Percentiles rank a stretch among this genome's conserved stretches.
phyloP scores from a whole-genome alignment of 2,329 filamentous ascomycete genomes.

The Mycosphaerella sp. region DNA sequence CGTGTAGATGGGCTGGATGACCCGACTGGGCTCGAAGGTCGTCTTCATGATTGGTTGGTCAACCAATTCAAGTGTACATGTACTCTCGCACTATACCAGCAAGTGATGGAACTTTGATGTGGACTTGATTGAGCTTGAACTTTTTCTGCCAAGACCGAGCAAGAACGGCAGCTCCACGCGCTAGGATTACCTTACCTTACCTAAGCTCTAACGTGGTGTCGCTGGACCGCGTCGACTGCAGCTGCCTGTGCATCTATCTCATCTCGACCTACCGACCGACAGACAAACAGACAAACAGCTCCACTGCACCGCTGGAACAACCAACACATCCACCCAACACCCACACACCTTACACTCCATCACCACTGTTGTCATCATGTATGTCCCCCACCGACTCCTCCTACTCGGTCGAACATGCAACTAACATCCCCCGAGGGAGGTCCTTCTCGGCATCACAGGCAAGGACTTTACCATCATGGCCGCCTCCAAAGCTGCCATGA shows the following conservation, averaged over 20 bases:
- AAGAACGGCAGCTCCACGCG: background rate
- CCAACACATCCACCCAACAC: background rate
- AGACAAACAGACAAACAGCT: slow-evolving; percentile 6
- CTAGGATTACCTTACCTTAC: background rate
- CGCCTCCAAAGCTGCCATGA: slow-evolving; percentile 96
- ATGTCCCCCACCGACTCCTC: background rate
- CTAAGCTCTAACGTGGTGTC: no score
- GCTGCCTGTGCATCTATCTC: slow-evolving; percentile 6
- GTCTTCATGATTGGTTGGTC: slow-evolving; percentile 43
- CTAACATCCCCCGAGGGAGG: slow-evolving; percentile 61
- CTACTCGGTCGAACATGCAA: background rate
- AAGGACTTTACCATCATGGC: slow-evolving; percentile 99
- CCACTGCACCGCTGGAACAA: slow-evolving; percentile 2
- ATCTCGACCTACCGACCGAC: background rate
- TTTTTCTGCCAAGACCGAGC: slow-evolving; percentile 7
- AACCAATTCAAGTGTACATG: background rate
- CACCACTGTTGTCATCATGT: slow-evolving; percentile 14
- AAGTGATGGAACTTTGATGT: slow-evolving; percentile 11
- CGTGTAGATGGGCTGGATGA: slow-evolving; percentile 88
- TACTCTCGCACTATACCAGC: no score
- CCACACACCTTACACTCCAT: background rate
- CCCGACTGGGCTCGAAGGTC: slow-evolving; percentile 76
- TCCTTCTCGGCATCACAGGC: slow-evolving; percentile 94
- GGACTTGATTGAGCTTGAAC: slow-evolving; percentile 1
- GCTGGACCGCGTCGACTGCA: background rate